Percentiles rank a stretch among this genome's conserved stretches.
Evolutionary conservation across 768 basidiomycete species (phyloP).

Genomic region (Myochromella boudieri): DNA sequence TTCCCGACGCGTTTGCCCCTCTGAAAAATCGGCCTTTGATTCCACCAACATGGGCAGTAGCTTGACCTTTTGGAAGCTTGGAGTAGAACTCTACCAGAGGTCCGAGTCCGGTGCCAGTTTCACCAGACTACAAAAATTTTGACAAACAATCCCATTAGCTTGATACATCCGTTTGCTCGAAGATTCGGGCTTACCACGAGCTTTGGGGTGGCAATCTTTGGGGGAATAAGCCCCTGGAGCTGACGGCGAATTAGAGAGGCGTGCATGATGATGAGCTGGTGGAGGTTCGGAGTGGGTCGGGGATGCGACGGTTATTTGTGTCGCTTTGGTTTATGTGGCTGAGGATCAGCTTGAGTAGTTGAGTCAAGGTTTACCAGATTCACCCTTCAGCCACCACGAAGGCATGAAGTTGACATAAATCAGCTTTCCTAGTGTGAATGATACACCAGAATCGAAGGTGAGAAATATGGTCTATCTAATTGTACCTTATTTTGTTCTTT

Average conservation of each 20-base stretch:
- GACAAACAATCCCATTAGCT: constrained; percentile 2
- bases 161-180: background rate
- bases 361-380: background rate
- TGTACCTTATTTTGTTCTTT: too few relatives aligned
- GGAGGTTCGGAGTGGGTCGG: constrained; percentile 24
- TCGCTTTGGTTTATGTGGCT: constrained; percentile 14
- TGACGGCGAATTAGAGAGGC: constrained; percentile 82
- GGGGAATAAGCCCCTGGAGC: constrained; percentile 84
- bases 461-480: too few relatives aligned
- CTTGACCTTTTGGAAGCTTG: constrained; percentile 89
- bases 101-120: constrained; percentile 75
- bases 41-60: constrained; percentile 59
- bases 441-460: too few relatives aligned
- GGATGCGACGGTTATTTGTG: constrained; percentile 7
- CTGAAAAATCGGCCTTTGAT: constrained; percentile 82
- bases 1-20: constrained; percentile 82
- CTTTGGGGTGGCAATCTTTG: constrained; percentile 91
- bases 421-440: too few relatives aligned
- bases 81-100: constrained; percentile 95
- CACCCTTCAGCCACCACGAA: background rate
- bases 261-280: constrained; percentile 56
- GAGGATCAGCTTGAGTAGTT: background rate
- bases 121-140: constrained; percentile 60
- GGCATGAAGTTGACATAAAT: too few relatives aligned
- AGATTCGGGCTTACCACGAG: constrained; percentile 63